phyloP scores from a whole-genome alignment of 768 basidiomycete species.

The Rhodotorula taiwanensis region DNA sequence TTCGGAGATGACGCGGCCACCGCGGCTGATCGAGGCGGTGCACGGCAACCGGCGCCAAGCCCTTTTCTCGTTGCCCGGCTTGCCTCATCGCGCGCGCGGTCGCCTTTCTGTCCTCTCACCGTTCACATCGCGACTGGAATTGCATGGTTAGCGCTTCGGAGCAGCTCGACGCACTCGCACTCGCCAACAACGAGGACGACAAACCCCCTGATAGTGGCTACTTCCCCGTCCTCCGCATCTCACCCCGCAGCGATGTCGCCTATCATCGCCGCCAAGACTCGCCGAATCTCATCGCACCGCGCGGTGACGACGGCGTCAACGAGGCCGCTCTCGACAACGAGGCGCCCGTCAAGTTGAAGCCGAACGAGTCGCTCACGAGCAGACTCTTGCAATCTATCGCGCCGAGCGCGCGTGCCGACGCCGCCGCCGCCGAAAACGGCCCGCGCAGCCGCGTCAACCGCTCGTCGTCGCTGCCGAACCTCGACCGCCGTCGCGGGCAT shows the following conservation, averaged over 20 bases:
- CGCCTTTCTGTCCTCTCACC: not conserved
- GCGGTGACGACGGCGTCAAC: not conserved
- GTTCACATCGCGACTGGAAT: not conserved
- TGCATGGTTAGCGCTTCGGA: not conserved
- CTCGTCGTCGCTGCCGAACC: slow-evolving; percentile 4
- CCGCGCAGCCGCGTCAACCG: not conserved
- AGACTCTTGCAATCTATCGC: slow-evolving; percentile 13
- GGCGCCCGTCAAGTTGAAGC: slow-evolving; percentile 12
- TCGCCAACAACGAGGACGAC: not conserved
- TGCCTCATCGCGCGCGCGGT: too few species aligned
- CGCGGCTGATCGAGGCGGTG: too few species aligned
- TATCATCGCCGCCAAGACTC: too few species aligned
- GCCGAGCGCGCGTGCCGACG: not conserved
- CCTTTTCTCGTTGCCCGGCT: too few species aligned
- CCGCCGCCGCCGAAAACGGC: not conserved
- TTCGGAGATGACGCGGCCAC: too few species aligned
- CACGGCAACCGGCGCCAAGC: too few species aligned
- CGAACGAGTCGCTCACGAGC: not conserved
- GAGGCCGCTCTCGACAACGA: not conserved
- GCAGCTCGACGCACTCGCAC: not conserved
- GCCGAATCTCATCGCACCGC: not conserved
- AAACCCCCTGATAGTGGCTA: slow-evolving; percentile 25
- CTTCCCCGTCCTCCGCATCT: not conserved
- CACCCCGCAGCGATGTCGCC: too few species aligned
- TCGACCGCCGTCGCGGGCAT: not conserved